Conservation (phyloP, 2,329 filamentous ascomycete species). For the Rhexocercosporidium sp. region DNA sequence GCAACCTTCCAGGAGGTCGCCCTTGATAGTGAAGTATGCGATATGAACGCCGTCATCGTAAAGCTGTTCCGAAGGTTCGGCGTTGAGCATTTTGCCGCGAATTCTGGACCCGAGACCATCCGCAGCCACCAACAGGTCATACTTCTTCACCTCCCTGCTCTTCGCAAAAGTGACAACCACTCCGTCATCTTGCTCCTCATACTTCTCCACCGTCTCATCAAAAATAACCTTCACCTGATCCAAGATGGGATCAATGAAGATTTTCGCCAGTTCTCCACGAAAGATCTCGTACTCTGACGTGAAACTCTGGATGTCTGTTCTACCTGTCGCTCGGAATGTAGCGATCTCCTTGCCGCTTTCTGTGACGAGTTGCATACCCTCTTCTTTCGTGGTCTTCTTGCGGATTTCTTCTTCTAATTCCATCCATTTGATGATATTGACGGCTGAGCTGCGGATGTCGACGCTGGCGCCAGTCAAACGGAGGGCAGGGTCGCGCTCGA, state of each 20-base stretch:
- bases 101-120: slow-evolving; percentile 58
- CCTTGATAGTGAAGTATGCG: slow-evolving; percentile 46
- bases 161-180: slow-evolving; percentile 41
- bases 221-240: slow-evolving; percentile 41
- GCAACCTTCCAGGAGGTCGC: slow-evolving; percentile 17
- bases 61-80: slow-evolving; percentile 32
- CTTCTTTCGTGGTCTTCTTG: slow-evolving; percentile 49
- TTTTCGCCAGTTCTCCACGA: slow-evolving; percentile 47
- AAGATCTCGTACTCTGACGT: slow-evolving; percentile 54
- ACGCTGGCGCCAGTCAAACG: slow-evolving; percentile 57
- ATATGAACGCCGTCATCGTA: slow-evolving; percentile 34
- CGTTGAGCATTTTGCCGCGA: slow-evolving; percentile 48
- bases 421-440: slow-evolving; percentile 57
- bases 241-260: slow-evolving; percentile 46
- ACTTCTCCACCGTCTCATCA: slow-evolving; percentile 35
- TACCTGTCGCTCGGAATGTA: slow-evolving; percentile 43
- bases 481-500: slow-evolving; percentile 49
- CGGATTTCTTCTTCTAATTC: slow-evolving; percentile 53
- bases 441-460: slow-evolving; percentile 57
- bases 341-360: slow-evolving; percentile 45
- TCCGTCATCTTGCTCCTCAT: slow-evolving; percentile 33
- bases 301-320: slow-evolving; percentile 40
- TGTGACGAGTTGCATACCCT: slow-evolving; percentile 52
- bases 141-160: slow-evolving; percentile 30
- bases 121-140: slow-evolving; percentile 59